phyloP scores from a whole-genome alignment of 139 green algal genomes.

The Chlamydomonas sphaeroides region DNA sequence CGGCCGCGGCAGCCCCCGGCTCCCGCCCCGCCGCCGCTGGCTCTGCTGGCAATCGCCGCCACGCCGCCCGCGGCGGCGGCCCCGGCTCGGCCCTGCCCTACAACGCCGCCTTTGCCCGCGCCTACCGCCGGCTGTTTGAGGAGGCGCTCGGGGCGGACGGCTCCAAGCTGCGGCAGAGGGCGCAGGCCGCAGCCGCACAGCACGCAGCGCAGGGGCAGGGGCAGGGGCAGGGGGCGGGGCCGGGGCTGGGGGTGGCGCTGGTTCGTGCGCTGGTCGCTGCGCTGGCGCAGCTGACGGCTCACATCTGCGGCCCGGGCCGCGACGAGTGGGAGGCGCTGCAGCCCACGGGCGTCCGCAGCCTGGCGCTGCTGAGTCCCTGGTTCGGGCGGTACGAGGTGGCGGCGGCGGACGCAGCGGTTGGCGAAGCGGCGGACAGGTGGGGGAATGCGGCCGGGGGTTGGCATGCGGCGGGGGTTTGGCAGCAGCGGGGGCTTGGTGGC shows the following conservation, averaged over 20 bases:
- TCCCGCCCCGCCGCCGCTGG: too few relatives aligned
- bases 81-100: not conserved
- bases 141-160: constrained; percentile 1
- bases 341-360: not conserved
- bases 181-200: not conserved
- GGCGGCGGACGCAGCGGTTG: constrained; percentile 25
- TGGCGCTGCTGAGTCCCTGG: constrained; percentile 17
- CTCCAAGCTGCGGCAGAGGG: not conserved
- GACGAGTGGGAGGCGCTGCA: constrained; percentile 28
- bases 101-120: not conserved
- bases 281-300: too few relatives aligned
- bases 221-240: too few relatives aligned
- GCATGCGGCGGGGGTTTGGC: too few relatives aligned
- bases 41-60: not conserved
- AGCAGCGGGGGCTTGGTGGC: too few relatives aligned
- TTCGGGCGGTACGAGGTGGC: constrained; percentile 26
- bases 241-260: too few relatives aligned
- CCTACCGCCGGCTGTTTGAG: constrained; percentile 6
- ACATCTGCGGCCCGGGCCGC: not conserved
- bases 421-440: too few relatives aligned
- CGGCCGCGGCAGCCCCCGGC: not conserved
- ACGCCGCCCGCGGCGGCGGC: not conserved
- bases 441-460: too few relatives aligned
- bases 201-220: not conserved
- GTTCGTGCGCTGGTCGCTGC: too few relatives aligned